phyloP scores from a whole-genome alignment of 176 grass and related monocot genomes.

The Themeda triandra region DNA sequence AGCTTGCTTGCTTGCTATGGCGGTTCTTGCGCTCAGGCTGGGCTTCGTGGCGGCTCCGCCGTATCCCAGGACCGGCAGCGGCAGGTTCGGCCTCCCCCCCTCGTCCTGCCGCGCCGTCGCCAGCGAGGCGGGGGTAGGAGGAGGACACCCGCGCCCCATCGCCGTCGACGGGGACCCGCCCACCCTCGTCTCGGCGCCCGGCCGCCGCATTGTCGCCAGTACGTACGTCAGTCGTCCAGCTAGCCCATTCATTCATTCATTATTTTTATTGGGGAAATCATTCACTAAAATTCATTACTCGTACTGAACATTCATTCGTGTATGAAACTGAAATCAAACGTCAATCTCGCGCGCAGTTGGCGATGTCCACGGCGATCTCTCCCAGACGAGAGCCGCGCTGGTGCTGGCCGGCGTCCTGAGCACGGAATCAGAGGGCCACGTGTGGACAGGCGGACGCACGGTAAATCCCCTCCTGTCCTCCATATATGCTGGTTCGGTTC shows the following conservation, averaged over 20 bases:
- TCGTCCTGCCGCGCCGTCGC: conserved; percentile 21
- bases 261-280: too few species aligned
- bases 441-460: conserved; percentile 84
- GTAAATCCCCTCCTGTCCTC: conserved; percentile 23
- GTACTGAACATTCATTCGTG: not conserved
- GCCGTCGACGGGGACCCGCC: conserved; percentile 69
- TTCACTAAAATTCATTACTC: not conserved
- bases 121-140: not conserved
- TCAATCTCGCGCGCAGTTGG: conserved; percentile 51
- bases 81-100: conserved; percentile 2
- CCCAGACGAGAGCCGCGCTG: conserved; percentile 68
- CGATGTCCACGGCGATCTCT: conserved; percentile 84
- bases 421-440: conserved; percentile 41
- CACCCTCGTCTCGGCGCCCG: conserved; percentile 67
- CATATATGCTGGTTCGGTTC: not conserved
- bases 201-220: conserved; percentile 89
- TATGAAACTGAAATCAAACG: not conserved
- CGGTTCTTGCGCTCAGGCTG: conserved; percentile 44
- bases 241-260: not conserved
- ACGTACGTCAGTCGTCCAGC: not conserved
- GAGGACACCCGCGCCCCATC: conserved; percentile 30
- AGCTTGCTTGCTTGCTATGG: conserved; percentile 28
- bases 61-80: not conserved
- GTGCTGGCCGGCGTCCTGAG: conserved; percentile 71
- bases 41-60: not conserved